Evolutionary conservation across 2,329 filamentous ascomycete genomes (phyloP), one percentile per base, ranked within the genome.

Genomic region (Hymenoscyphus fructigenus): DNA sequence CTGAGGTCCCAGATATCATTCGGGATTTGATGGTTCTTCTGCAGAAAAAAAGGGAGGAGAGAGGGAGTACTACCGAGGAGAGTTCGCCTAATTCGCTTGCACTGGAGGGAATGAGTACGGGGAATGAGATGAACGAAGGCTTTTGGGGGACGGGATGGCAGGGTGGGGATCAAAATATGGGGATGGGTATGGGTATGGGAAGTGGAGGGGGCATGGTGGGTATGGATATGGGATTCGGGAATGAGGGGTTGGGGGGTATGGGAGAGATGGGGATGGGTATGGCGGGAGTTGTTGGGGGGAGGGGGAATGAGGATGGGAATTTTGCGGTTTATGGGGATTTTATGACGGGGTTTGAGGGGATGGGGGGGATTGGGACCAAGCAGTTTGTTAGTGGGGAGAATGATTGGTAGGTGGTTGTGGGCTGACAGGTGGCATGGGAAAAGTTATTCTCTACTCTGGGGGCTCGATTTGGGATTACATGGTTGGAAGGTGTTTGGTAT

Each of bases 351-450:
- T 50, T 50, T 50, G 44, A 50, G 5, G 44, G 44, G 20, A 50
- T 23, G 44, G 44, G 44, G n/a, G 44, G 44, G 7, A 23, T 50
- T 50, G 44, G 44, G n/a, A 50, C n/a, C 5, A 50, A 50, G 44
- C 44, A 50, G n/a, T 50, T 50, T 50, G n/a, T 23, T 23, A 50
- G 44, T 23, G n/a, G 44, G n/a, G 44, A 50, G 44, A 50, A 50
- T 50, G 44, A 50, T 12, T 50, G 44, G 44, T 23, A 50, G n/a
- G n/a, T 50, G 9, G 23, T 47, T 47, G 7, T 47, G 41, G n/a
- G 38, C 2, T 5, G 4, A 17, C 15, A 12, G 9, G 10, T 17
- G 44, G 44, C 20, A 50, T 12, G 20, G 9, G n/a, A 12, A 23
- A 36, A 36, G 34, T 36, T 36, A 23, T 47, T 47, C 20, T 50